Evolutionary conservation across 441 rosid genomes (phyloP).

Genomic region (Biscutella laevigata): DNA sequence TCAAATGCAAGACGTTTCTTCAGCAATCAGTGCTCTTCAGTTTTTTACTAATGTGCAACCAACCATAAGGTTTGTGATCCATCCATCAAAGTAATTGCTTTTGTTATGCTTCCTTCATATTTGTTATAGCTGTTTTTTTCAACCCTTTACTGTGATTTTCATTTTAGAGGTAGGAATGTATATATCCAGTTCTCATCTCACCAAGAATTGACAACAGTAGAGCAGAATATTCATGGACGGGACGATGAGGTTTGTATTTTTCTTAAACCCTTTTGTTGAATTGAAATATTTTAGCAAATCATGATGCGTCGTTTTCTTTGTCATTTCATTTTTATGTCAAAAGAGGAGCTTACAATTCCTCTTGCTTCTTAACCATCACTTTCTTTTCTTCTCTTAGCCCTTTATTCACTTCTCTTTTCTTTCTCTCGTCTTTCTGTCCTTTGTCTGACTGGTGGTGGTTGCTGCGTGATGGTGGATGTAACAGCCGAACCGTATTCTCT

Average conservation of each 20-base stretch:
- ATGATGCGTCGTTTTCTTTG: background rate
- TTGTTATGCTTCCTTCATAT: background rate
- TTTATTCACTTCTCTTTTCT: conserved; percentile 35
- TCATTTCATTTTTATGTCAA: background rate
- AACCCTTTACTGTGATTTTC: background rate
- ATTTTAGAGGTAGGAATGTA: conserved; percentile 88
- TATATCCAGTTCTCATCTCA: conserved; percentile 94
- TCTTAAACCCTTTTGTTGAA: too few relatives aligned
- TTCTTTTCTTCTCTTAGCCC: conserved; percentile 28
- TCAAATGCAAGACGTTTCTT: conserved; percentile 93
- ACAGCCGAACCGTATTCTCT: conserved; percentile 96
- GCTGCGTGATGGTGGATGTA: conserved; percentile 48
- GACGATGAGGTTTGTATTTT: conserved; percentile 81
- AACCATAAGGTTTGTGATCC: conserved; percentile 61
- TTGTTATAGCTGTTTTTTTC: background rate
- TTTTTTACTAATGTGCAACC: conserved; percentile 79
- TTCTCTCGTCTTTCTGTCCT: conserved; percentile 45
- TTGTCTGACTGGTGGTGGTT: conserved; percentile 55
- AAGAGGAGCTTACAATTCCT: background rate
- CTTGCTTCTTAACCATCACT: conserved; percentile 15
- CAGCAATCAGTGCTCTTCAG: conserved; percentile 81
- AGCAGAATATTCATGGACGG: conserved; percentile 83
- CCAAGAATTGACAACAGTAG: conserved; percentile 91
- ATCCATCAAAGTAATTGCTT: background rate
- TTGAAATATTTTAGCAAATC: too few relatives aligned